Percentiles rank a stretch among this genome's conserved stretches.
phyloP scores from a whole-genome alignment of 1,284 basidiomycete genomes.

The Neonothopanus nambi region DNA sequence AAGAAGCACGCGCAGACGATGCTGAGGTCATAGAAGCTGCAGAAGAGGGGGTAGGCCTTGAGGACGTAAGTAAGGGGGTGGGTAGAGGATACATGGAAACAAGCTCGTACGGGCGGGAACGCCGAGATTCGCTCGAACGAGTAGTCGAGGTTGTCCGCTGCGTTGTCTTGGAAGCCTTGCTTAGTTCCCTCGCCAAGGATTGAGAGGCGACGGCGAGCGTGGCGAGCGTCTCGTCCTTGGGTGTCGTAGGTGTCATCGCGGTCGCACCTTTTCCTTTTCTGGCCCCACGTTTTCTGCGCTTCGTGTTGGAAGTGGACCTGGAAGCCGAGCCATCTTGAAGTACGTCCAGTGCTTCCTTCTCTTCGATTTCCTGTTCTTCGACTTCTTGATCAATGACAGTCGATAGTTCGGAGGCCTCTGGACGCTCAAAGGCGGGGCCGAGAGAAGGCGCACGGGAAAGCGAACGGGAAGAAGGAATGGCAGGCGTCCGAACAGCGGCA shows the following conservation, averaged over 20 bases:
- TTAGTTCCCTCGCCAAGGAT: conserved; percentile 81
- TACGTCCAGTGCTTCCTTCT: conserved; percentile 36
- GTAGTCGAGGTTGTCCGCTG: conserved; percentile 8
- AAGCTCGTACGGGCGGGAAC: conserved; percentile 36
- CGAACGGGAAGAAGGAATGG: conserved; percentile 47
- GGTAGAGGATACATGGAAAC: conserved; percentile 42
- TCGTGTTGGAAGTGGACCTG: conserved; percentile 65
- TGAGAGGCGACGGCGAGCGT: conserved; percentile 82
- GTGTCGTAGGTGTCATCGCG: conserved; percentile 28
- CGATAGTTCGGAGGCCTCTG: conserved; percentile 43
- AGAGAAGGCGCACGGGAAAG: conserved; percentile 63
- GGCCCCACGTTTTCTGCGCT: conserved; percentile 77
- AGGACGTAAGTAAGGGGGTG: conserved; percentile 31
- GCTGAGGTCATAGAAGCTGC: conserved; percentile 18
- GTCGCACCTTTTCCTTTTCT: conserved; percentile 63
- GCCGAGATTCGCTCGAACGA: conserved; percentile 9
- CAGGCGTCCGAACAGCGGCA: conserved; percentile 45
- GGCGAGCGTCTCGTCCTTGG: conserved; percentile 57
- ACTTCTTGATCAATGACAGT: conserved; percentile 55
- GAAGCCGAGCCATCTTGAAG: conserved; percentile 41
- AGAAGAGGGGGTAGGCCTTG: conserved; percentile 18
- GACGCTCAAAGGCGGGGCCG: conserved; percentile 52
- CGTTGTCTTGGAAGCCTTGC: conserved; percentile 50
- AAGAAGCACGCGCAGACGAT: conserved; percentile 20
- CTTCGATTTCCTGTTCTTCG: conserved; percentile 39